Percentiles rank a stretch among this genome's conserved stretches.
Conservation (phyloP, 176 grass and related monocot species). For the Urochloa ruziziensis region DNA sequence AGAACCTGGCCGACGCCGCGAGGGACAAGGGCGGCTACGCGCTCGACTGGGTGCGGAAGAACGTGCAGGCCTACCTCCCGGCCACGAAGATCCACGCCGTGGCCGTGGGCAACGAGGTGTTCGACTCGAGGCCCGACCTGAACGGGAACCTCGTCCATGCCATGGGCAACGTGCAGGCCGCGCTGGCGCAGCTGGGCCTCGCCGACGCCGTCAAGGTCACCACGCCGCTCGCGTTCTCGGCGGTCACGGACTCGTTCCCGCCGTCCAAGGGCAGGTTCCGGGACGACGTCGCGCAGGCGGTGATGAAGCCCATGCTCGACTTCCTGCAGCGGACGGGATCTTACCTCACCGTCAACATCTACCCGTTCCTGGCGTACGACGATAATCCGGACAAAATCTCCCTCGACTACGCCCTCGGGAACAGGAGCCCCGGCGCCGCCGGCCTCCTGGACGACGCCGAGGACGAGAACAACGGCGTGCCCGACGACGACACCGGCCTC, state of each 20-base stretch:
- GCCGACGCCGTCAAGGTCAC: slow-evolving; percentile 53
- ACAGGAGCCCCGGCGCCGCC: slow-evolving; percentile 35
- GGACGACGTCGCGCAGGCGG: slow-evolving; percentile 38
- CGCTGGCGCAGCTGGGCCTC: slow-evolving; percentile 38
- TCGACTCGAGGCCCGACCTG: not conserved
- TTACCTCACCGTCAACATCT: slow-evolving; percentile 47
- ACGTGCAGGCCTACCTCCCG: slow-evolving; percentile 41
- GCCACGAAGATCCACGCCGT: slow-evolving; percentile 49
- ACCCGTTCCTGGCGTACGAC: slow-evolving; percentile 65
- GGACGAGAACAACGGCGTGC: no score
- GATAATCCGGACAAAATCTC: not conserved
- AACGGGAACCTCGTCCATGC: not conserved
- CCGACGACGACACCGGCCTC: no score
- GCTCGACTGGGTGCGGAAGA: slow-evolving; percentile 31
- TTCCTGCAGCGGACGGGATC: slow-evolving; percentile 42
- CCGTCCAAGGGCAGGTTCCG: slow-evolving; percentile 48
- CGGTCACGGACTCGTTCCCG: slow-evolving; percentile 41
- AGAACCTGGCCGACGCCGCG: slow-evolving; percentile 30
- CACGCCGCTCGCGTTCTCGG: slow-evolving; percentile 46
- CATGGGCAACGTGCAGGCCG: slow-evolving; percentile 18
- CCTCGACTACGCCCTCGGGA: slow-evolving; percentile 46
- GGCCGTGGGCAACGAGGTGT: slow-evolving; percentile 68
- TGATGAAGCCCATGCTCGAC: slow-evolving; percentile 61
- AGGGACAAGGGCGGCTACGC: slow-evolving; percentile 17
- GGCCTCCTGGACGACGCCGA: slow-evolving; percentile 66